Base-by-base conservation (phyloP, 768 basidiomycete genomes). In the Kwoniella newhampshirensis region DNA sequence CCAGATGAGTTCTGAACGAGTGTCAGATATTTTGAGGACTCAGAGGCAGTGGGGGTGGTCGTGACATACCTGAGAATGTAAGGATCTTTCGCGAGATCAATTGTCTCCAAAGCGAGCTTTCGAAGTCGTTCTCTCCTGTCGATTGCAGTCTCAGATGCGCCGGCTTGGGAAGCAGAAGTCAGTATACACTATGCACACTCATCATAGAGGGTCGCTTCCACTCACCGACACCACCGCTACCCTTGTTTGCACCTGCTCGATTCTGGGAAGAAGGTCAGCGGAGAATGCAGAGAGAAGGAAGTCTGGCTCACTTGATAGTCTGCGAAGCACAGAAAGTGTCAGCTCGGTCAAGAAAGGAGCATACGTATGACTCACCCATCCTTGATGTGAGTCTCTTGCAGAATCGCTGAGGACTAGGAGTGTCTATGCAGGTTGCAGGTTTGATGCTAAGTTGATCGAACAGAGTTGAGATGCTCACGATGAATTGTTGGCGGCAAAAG, bases 101-200 rank as follows among this genome's bases (percentile, higher is more conserved):
- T 97, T 0, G 94, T 97, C 79, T 97, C 93, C 58, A 97, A 80
- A 2, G 92, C 93, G 43, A 99, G 86, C 79, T 98, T 98, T 57
- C 93, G 80, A 40, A 98, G 81, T 50, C 94, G 87, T 76, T 99
- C 96, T 55, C 94, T 82, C 60, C 96, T 81, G 80, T 98, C 94
- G 17, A 99, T 87, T 74, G 97, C 96, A 30, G 87, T 87, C 79
- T 98, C 96, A 21, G 88, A 90, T 12, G 88, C 90, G 28, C 94
- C 91, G 37, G 94, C 93, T 67, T n/a, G n/a, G 42, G 3, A 43
- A 1, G 37, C 4, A 15, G n/a, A 8, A 30, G 12, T 26, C 30
- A 46, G 21, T 13, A 3, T 25, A 4, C 5, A n/a, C 46, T 28
- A 6, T 27, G 46, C 15, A 6, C 46, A 26, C 17, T 32, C 26